A percentile compares a stretch with the other conserved stretches of the same genome.
phyloP scores from a whole-genome alignment of 2,329 filamentous ascomycete genomes.

The Colletotrichum sp. region DNA sequence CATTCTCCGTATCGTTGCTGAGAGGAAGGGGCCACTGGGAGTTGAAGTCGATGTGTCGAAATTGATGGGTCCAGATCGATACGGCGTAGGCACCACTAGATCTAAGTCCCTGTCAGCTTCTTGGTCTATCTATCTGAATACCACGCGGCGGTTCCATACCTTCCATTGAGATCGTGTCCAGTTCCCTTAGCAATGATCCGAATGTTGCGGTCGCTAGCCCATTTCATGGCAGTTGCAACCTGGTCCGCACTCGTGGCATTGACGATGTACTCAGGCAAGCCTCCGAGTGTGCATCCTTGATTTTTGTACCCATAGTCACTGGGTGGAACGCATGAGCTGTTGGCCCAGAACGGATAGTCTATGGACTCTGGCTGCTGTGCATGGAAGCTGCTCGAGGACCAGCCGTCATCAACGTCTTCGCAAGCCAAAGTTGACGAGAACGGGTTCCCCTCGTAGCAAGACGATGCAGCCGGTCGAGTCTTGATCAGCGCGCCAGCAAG shows the following conservation, averaged over 20 bases:
- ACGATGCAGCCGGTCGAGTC: neutral
- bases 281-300: conserved; percentile 31
- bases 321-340: neutral
- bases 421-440: neutral
- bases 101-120: neutral
- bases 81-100: conserved; percentile 21
- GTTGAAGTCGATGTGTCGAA: neutral
- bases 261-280: conserved; percentile 39
- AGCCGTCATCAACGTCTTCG: neutral
- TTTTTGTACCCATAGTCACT: neutral
- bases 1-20: neutral
- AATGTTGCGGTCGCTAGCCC: conserved; percentile 38
- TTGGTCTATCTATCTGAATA: conserved; percentile 23
- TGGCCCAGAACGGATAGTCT: neutral
- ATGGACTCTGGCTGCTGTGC: neutral
- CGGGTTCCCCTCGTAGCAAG: neutral
- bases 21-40: neutral
- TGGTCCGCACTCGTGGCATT: conserved; percentile 37
- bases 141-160: conserved; percentile 32
- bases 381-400: neutral
- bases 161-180: conserved; percentile 60
- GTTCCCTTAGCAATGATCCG: conserved; percentile 57
- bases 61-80: conserved; percentile 20
- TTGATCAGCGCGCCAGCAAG: neutral
- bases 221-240: conserved; percentile 19